Percentiles rank a stretch among this genome's conserved stretches.
Conservation (phyloP, 2,329 filamentous ascomycete genomes). For the Fusarium kyushuense region DNA sequence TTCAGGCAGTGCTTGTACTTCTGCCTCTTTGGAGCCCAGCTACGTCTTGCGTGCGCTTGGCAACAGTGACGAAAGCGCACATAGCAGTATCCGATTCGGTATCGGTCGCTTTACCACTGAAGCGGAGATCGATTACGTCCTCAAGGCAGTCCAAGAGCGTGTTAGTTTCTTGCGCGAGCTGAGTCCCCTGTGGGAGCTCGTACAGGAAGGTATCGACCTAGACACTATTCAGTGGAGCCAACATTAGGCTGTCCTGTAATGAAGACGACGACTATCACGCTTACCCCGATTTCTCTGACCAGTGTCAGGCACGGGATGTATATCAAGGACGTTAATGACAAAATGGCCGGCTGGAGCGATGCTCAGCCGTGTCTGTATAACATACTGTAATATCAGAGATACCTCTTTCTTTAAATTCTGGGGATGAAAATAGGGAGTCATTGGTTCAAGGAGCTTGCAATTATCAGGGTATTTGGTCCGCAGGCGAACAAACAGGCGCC, state of each 20-base stretch:
- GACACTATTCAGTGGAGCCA: constrained; percentile 99
- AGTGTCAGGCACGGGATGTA: constrained; percentile 2
- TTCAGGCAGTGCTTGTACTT: constrained; percentile 96
- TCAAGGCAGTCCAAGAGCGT: constrained; percentile 91
- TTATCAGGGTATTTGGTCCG: constrained; percentile 31
- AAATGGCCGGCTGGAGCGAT: constrained; percentile 35
- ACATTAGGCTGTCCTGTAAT: constrained; percentile 69
- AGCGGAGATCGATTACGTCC: constrained; percentile 94
- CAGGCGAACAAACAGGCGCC: constrained; percentile 24
- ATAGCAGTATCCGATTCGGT: constrained; percentile 97
- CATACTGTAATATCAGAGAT: constrained; percentile 51
- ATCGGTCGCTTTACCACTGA: constrained; percentile 98
- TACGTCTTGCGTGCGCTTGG: constrained; percentile 95
- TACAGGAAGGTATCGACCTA: constrained; percentile 95
- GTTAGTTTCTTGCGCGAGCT: constrained; percentile 94
- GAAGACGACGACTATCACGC: constrained; percentile 11
- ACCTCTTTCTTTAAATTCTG: constrained; percentile 49
- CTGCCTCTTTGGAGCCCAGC: constrained; percentile 93
- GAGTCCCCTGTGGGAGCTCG: constrained; percentile 96
- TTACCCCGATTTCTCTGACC: constrained; percentile 2
- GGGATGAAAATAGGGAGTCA: constrained; percentile 44
- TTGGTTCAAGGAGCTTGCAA: constrained; percentile 35
- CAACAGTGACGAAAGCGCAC: constrained; percentile 96
- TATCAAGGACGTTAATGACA: constrained; percentile 23
- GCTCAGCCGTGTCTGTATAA: constrained; percentile 50